A percentile compares a stretch with the other conserved stretches of the same genome.
These are phyloP conservation scores for Hanseniaspora valbyensis DNA, from an alignment of 805 yeast species.

Conservation along the genomic window DNA sequence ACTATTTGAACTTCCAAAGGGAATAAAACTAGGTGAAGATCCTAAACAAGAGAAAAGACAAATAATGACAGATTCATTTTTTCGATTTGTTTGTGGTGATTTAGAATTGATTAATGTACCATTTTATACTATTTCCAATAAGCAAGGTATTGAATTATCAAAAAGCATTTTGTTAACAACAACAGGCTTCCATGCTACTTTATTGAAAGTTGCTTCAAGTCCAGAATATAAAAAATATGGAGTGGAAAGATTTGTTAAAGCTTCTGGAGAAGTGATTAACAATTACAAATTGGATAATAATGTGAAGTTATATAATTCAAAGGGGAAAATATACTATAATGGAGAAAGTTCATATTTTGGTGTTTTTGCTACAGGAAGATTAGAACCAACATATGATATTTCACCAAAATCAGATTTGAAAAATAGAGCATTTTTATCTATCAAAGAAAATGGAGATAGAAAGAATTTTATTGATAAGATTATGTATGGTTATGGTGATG, in stretches of 20 bases:
- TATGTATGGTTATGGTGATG: background rate
- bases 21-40: background rate
- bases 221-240: slow-evolving; percentile 11
- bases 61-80: background rate
- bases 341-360: slow-evolving; percentile 14
- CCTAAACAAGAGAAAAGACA: background rate
- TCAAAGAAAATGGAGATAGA: background rate
- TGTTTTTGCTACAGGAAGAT: slow-evolving; percentile 8
- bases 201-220: slow-evolving; percentile 6
- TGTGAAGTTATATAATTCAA: background rate
- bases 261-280: background rate
- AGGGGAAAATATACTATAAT: background rate
- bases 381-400: slow-evolving; percentile 11
- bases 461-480: background rate
- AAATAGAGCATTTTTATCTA: slow-evolving; percentile 1
- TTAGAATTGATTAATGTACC: background rate
- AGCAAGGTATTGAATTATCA: background rate
- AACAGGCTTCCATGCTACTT: slow-evolving; percentile 12
- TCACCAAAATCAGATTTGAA: slow-evolving; percentile 6
- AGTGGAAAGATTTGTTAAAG: slow-evolving; percentile 11
- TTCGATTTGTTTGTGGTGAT: background rate
- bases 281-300: slow-evolving; percentile 1
- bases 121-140: background rate
- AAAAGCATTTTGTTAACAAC: slow-evolving; percentile 4
- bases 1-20: slow-evolving; percentile 2